Base-by-base conservation (phyloP, 495 filamentous ascomycete species). In the Aspergillus conjunctus region DNA sequence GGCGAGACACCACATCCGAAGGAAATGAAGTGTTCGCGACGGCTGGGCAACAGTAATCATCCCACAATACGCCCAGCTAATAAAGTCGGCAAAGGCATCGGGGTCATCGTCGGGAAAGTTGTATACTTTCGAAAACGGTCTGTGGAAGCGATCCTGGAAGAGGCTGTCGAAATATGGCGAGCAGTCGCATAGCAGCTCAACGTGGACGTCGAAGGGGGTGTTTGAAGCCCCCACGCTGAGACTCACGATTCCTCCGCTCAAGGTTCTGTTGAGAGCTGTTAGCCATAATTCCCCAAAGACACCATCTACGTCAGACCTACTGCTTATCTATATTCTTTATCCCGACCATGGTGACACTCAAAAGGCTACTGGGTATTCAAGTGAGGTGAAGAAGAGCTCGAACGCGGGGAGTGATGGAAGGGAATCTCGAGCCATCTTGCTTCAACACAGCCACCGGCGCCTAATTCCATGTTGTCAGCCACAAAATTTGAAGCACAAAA, bases 171-270 rank as follows among this genome's bases (percentile, higher is more conserved):
- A 58, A 14, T 39, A 39, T 1, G 55, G 45, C 5, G 55, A 50
- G n/a, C 45, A 43, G 31, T 58, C 30, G 15, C 44, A 50, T 22
- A 50, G 14, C 15, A 58, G 45, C 45, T 58, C 55, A 18, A 50
- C 49, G 17, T 58, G 44, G 45, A 41, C 26, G 26, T 39, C 45
- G 12, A 58, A 58, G n/a, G 44, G 44, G 45, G 45, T 50, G 14
- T 41, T 11, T 3, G 44, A 50, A 9, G 4, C 9, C 11, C 44
- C 44, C 7, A 48, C 55, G 7, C n/a, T 57, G 44, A 57, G 43
- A 20, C 15, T 57, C 44, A 41, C 44, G 18, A 58, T 50, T 15
- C 55, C 55, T 32, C 55, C 45, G 1, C 22, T 18, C 17, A 58
- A 17, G 5, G 55, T 58, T 39, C 44, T 58, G 15, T 26, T 11